Evolutionary conservation across 345 rosid species (phyloP).

Genomic region (Eucalyptus globulus): DNA sequence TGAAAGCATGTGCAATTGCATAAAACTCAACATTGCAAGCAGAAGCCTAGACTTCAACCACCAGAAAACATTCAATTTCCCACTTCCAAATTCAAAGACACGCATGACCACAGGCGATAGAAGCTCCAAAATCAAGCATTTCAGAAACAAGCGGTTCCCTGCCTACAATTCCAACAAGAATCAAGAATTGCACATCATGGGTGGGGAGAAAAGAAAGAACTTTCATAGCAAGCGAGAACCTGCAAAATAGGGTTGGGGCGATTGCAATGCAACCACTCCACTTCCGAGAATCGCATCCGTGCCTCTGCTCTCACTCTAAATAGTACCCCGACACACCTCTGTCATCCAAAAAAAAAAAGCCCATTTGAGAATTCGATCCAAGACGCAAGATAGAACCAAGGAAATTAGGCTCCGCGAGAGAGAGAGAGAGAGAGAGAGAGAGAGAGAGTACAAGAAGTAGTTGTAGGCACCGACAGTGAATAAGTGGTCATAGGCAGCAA

Average conservation of each 20-base stretch:
- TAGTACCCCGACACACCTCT: constrained; percentile 46
- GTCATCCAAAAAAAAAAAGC: constrained; percentile 1
- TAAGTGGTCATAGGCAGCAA: constrained; percentile 58
- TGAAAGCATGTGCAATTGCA: no score
- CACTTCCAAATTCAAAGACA: no score
- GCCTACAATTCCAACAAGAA: neutral
- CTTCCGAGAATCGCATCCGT: constrained; percentile 28
- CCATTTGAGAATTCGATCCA: neutral
- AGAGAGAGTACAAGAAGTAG: constrained; percentile 44
- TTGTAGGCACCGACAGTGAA: constrained; percentile 82
- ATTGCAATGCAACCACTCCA: constrained; percentile 61
- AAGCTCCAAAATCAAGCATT: neutral
- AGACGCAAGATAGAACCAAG: neutral
- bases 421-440: neutral
- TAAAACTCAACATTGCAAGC: no score
- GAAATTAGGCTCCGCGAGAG: neutral
- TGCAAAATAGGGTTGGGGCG: constrained; percentile 80
- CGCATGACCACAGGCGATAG: no score
- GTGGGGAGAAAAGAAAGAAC: neutral
- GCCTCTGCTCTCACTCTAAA: constrained; percentile 39
- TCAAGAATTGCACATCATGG: neutral
- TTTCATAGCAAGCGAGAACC: constrained; percentile 7
- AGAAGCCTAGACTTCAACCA: no score
- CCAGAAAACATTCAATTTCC: no score
- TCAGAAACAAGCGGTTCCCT: neutral